phyloP scores from a whole-genome alignment of 2,329 filamentous ascomycete genomes.

The Hypoxylon sp. region DNA sequence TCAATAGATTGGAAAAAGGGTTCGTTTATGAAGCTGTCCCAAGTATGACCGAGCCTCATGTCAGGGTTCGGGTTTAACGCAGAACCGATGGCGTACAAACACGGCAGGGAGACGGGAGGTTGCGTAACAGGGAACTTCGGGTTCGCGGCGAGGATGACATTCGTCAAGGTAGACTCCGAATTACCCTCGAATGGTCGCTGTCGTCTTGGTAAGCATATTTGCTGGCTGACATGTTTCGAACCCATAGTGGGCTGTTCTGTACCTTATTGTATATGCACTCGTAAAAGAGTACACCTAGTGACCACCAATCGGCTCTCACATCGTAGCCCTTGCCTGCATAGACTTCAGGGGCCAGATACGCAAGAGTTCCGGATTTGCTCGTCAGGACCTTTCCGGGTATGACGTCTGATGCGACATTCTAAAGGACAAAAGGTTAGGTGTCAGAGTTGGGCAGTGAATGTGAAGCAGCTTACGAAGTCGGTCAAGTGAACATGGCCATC shows the following conservation, averaged over 20 bases:
- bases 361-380: slow-evolving; percentile 96
- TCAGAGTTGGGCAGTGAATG: background rate
- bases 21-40: slow-evolving; percentile 86
- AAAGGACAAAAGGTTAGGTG: slow-evolving; percentile 53
- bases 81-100: slow-evolving; percentile 88
- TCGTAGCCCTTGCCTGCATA: slow-evolving; percentile 92
- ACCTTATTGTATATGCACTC: slow-evolving; percentile 99
- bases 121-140: slow-evolving; percentile 93
- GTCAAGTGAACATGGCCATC: slow-evolving; percentile 97
- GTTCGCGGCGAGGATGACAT: slow-evolving; percentile 82
- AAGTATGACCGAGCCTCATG: slow-evolving; percentile 86
- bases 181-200: slow-evolving; percentile 94
- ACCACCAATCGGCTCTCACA: slow-evolving; percentile 97
- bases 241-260: slow-evolving; percentile 47
- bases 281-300: slow-evolving; percentile 96
- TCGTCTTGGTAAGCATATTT: slow-evolving; percentile 50
- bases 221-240: background rate
- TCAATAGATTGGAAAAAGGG: slow-evolving; percentile 91
- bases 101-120: slow-evolving; percentile 88
- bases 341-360: slow-evolving; percentile 95
- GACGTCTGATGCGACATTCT: slow-evolving; percentile 98
- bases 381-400: slow-evolving; percentile 84
- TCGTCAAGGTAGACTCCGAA: slow-evolving; percentile 83
- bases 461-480: slow-evolving; percentile 80
- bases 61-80: slow-evolving; percentile 84